phyloP scores from a whole-genome alignment of 192 early-diverging fungal genomes.

The Coemansia asiatica region DNA sequence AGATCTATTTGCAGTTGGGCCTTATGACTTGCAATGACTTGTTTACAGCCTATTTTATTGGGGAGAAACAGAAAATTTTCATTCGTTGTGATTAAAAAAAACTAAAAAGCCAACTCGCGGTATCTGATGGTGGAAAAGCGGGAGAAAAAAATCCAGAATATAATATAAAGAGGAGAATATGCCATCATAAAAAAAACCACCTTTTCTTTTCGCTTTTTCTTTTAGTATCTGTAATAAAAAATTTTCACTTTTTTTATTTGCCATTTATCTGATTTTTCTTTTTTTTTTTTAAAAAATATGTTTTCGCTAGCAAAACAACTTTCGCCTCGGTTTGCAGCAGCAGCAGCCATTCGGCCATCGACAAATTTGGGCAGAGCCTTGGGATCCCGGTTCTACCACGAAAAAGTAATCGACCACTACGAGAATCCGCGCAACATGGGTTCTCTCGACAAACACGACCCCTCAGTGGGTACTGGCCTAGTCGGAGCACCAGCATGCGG shows the following conservation, averaged over 20 bases:
- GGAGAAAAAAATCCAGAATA: neutral
- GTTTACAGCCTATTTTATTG: too few species aligned
- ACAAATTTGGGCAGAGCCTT: conserved; percentile 1
- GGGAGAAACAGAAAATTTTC: neutral
- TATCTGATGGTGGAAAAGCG: neutral
- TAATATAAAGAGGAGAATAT: neutral
- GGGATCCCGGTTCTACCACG: conserved; percentile 49
- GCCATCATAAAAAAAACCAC: conserved; percentile 1
- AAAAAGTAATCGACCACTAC: conserved; percentile 95
- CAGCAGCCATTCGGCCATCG: conserved; percentile 22
- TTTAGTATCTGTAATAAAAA: neutral
- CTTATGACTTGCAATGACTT: neutral
- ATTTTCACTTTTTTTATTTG: neutral
- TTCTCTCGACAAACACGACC: conserved; percentile 81
- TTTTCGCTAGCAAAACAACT: conserved; percentile 32
- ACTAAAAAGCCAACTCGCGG: neutral
- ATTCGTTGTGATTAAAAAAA: neutral
- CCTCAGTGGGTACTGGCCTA: conserved; percentile 94
- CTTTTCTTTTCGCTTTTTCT: conserved; percentile 9
- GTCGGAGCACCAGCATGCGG: conserved; percentile 87
- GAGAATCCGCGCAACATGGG: conserved; percentile 96
- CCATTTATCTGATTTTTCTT: neutral
- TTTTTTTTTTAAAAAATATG: conserved; percentile 14
- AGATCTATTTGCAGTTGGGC: neutral
- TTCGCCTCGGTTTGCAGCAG: conserved; percentile 11